Evolutionary conservation across 2,329 filamentous ascomycete species (phyloP), one percentile per base, ranked within the genome.

Genomic region (Rugonectria rugulosa): DNA sequence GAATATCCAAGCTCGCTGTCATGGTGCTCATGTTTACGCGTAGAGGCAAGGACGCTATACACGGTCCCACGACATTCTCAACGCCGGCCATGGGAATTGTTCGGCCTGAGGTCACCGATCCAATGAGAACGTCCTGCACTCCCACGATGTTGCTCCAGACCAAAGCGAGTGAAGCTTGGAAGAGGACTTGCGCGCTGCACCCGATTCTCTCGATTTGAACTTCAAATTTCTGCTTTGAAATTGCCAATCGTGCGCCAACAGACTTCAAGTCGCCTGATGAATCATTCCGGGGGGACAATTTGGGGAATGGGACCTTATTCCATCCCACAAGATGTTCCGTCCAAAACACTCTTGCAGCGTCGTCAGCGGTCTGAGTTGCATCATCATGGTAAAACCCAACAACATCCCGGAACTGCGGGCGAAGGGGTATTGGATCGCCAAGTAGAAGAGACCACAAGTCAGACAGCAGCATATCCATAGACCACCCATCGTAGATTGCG

Each of bases 401-500:
- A n/a, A 96, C 73, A 0, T 81, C 68, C 0, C 78, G 74, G 63
- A 91, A 96, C 21, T 86, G 79, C 1, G 85, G 83, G 23, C 87
- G 79, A 1, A 63, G 36, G 0, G 61, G 31, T 2, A 75, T 5
- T 44, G 12, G 2, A 58, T 48, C 8, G 70, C 68, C 23, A 46
- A 44, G 48, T 0, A 89, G 65, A 2, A 89, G 61, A 0, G 65
- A 67, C 4, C 82, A 78, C 5, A 96, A 74, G 69, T 97, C 91
- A 21, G 81, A 75, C 12, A 91, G 64, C 0, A 96, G 73, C 24
- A 94, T 77, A 46, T 97, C 89, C 68, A 92, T 82, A 0, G 92
- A 93, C 93, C 93, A 97, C n/a, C 92, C 93, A 71, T 97, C 93
- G 68, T 96, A 97, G 1, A 96, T 71, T 1, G 91, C 87, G 72